phyloP scores from a whole-genome alignment of 768 basidiomycete genomes.

The Pholiota conissans region DNA sequence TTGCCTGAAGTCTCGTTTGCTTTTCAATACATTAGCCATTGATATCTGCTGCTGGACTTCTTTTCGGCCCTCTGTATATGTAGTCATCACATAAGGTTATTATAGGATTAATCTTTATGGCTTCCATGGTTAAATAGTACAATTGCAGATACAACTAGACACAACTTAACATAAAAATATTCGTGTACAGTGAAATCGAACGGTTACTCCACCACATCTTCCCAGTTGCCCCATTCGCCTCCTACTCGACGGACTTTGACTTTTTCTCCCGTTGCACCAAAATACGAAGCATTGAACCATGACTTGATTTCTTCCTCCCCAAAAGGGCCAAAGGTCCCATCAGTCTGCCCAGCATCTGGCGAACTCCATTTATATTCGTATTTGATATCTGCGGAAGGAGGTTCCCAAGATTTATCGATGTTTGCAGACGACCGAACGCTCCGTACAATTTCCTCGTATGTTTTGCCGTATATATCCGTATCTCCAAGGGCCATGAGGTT shows the following conservation, averaged over 20 bases:
- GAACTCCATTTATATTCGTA: conserved; percentile 85
- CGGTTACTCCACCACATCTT: conserved; percentile 52
- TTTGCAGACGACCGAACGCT: conserved; percentile 69
- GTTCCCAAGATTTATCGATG: conserved; percentile 69
- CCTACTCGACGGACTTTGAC: conserved; percentile 69
- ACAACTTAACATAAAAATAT: conserved; percentile 15
- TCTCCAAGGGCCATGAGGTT: conserved; percentile 86
- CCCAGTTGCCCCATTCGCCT: conserved; percentile 77
- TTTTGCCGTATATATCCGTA: conserved; percentile 81
- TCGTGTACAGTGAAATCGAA: conserved; percentile 10
- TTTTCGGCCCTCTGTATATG: not conserved
- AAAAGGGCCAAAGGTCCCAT: conserved; percentile 77
- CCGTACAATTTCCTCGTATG: conserved; percentile 84
- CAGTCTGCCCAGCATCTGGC: conserved; percentile 44
- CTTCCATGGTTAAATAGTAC: conserved; percentile 12
- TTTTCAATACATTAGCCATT: conserved; percentile 95
- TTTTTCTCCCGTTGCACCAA: conserved; percentile 76
- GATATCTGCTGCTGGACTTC: not conserved
- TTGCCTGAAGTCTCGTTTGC: conserved; percentile 87
- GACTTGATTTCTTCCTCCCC: conserved; percentile 74
- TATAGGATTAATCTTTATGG: conserved; percentile 3
- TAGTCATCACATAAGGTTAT: not conserved
- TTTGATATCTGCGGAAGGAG: conserved; percentile 72
- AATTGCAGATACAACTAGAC: conserved; percentile 8
- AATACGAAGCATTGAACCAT: conserved; percentile 83